Evolutionary conservation across 208 protist genomes (phyloP).

Genomic region (Trypanosoma scelopori): DNA sequence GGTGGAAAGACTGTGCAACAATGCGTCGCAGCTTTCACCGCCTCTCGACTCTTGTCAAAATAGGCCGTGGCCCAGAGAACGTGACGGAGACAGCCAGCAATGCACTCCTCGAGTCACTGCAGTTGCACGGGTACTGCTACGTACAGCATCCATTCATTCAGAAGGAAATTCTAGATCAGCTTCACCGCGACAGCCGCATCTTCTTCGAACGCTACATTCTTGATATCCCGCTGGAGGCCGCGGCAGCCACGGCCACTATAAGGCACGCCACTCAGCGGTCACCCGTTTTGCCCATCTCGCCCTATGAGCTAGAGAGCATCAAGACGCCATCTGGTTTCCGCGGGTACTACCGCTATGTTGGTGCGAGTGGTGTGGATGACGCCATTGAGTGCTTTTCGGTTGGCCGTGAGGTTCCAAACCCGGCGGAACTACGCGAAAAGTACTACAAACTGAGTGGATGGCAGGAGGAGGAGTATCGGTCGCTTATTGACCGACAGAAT

Average conservation of each 20-base stretch:
- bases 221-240: slow-evolving; percentile 28
- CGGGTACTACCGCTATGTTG: slow-evolving; percentile 86
- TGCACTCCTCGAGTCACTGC: slow-evolving; percentile 78
- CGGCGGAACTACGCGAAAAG: slow-evolving; percentile 53
- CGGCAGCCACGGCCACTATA: slow-evolving; percentile 6
- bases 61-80: slow-evolving; percentile 71
- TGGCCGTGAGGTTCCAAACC: slow-evolving; percentile 71
- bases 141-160: slow-evolving; percentile 89
- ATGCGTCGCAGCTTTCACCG: slow-evolving; percentile 42
- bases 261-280: background rate
- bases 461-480: slow-evolving; percentile 65
- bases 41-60: slow-evolving; percentile 75
- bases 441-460: slow-evolving; percentile 77
- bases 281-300: slow-evolving; percentile 43
- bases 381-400: slow-evolving; percentile 89
- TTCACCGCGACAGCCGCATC: slow-evolving; percentile 81
- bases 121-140: slow-evolving; percentile 88
- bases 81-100: slow-evolving; percentile 84
- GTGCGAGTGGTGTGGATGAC: slow-evolving; percentile 78
- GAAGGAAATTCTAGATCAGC: slow-evolving; percentile 78
- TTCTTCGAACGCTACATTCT: slow-evolving; percentile 88
- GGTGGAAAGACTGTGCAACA: too few relatives aligned
- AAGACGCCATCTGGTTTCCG: slow-evolving; percentile 64
- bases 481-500: slow-evolving; percentile 71
- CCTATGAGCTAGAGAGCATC: slow-evolving; percentile 79